Base-by-base conservation (phyloP, 208 protist species). In the Lotmaria passim region DNA sequence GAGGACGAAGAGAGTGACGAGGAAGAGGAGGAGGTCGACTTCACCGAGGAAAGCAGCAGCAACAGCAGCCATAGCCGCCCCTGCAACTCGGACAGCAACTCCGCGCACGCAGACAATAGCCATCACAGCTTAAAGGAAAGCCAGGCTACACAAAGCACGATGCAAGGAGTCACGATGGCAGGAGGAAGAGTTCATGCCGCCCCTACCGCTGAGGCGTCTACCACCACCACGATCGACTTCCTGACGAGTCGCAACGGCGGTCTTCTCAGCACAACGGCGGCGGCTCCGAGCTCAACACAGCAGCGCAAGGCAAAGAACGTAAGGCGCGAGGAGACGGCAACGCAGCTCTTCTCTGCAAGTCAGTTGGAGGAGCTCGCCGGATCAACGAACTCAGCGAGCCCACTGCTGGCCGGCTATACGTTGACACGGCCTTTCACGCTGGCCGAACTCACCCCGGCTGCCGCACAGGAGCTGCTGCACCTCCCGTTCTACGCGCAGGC, bases 401-500 rank as follows among this genome's bases (percentile, higher is more conserved):
- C 68, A 0, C 31, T 75, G 17, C 26, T 66, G 0, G 67, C 24
- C 39, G 61, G 62, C 52, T 73, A 79, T 44, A 57, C 64, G 2
- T 14, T 44, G 26, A 51, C 53, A 10, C 43, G 34, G 3, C 66
- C 68, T 19, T 80, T 80, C 46, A 52, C 61, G 23, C 47, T 80
- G 15, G 31, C 56, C 10, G 67, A 80, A 33, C 55, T 80, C 8
- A 6, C 46, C 10, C 17, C 44, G 1, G 7, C 50, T 12, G 56
- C 23, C 4, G 63, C 63, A n/a, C 36, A 31, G 23, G 30, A 12
- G 8, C 34, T 82, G n/a, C 55, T 70, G 30, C 50, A 21, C 8
- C 60, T 75, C 7, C 75, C 75, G 0, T 31, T 17, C 48, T 85
- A 85, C 68, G 75, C 69, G 1, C 69, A 75, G 36, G 47, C 80